These are phyloP conservation scores for Lentinula sp. DNA, from an alignment of 768 basidiomycete species.

Conservation along the genomic window DNA sequence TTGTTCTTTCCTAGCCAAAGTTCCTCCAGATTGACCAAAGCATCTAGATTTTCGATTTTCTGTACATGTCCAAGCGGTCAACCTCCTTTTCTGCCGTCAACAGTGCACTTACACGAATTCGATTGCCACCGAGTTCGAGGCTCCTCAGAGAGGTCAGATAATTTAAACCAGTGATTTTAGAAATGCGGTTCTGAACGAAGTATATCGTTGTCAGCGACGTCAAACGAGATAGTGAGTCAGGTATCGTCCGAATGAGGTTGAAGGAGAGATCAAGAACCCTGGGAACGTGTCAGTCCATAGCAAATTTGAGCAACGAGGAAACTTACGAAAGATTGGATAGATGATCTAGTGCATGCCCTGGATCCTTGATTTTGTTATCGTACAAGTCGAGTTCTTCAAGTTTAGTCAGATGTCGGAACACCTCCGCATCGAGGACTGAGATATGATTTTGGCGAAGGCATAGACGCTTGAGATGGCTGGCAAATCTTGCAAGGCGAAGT, in stretches of 20 bases:
- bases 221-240: slow-evolving; percentile 55
- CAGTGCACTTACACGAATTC: slow-evolving; percentile 61
- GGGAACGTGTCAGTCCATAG: neutral
- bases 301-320: neutral
- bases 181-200: slow-evolving; percentile 95
- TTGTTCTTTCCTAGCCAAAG: slow-evolving; percentile 99
- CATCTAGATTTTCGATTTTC: slow-evolving; percentile 85
- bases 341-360: slow-evolving; percentile 61
- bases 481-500: slow-evolving; percentile 73
- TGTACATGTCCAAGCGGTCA: slow-evolving; percentile 20
- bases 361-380: slow-evolving; percentile 85
- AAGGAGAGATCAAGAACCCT: slow-evolving; percentile 92
- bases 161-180: slow-evolving; percentile 64
- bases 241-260: slow-evolving; percentile 76
- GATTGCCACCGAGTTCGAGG: slow-evolving; percentile 92
- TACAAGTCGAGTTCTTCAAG: slow-evolving; percentile 93
- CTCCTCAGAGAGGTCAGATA: slow-evolving; percentile 57
- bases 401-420: slow-evolving; percentile 57
- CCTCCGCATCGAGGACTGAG: slow-evolving; percentile 61
- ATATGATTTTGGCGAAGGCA: slow-evolving; percentile 88
- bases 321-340: slow-evolving; percentile 52
- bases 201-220: slow-evolving; percentile 71
- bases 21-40: slow-evolving; percentile 79
- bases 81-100: neutral
- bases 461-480: slow-evolving; percentile 57